These are phyloP conservation scores for Protomyces gravidus DNA, from an alignment of 1,139 yeast genomes.

Conservation along the genomic window DNA sequence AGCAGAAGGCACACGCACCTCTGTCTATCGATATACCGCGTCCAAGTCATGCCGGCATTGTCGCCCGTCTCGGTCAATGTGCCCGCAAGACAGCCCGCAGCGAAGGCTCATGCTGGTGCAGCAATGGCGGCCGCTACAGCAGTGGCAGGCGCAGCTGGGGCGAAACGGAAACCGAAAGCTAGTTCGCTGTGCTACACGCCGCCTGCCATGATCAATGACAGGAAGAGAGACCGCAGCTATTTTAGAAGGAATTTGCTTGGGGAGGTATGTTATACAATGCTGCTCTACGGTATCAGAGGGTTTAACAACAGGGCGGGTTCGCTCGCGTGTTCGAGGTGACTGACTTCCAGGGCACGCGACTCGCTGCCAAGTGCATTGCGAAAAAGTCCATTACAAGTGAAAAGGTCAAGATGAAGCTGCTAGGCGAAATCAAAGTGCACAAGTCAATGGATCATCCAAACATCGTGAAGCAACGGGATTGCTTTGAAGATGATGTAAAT, in stretches of 20 bases:
- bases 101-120: background rate
- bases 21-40: background rate
- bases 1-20: background rate
- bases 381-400: slow-evolving; percentile 87
- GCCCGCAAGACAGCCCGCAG: background rate
- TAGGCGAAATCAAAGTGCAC: slow-evolving; percentile 93
- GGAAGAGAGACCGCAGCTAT: slow-evolving; percentile 73
- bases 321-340: slow-evolving; percentile 98
- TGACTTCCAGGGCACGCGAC: slow-evolving; percentile 68
- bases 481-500: slow-evolving; percentile 91
- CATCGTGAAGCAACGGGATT: slow-evolving; percentile 85
- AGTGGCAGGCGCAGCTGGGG: slow-evolving; percentile 18
- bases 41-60: background rate
- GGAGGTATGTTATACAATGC: slow-evolving; percentile 54
- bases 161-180: slow-evolving; percentile 76
- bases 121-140: background rate
- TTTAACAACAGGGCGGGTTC: slow-evolving; percentile 68
- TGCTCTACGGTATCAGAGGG: too few relatives aligned
- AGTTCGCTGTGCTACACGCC: slow-evolving; percentile 91
- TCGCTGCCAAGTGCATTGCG: slow-evolving; percentile 97
- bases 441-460: slow-evolving; percentile 83
- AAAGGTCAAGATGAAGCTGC: slow-evolving; percentile 76
- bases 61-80: background rate
- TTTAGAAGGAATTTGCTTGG: slow-evolving; percentile 89
- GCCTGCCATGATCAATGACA: slow-evolving; percentile 82